Evolutionary conservation across 2,329 filamentous ascomycete genomes (phyloP), one percentile per base, ranked within the genome.

Genomic region (Fusarium lyarnte): DNA sequence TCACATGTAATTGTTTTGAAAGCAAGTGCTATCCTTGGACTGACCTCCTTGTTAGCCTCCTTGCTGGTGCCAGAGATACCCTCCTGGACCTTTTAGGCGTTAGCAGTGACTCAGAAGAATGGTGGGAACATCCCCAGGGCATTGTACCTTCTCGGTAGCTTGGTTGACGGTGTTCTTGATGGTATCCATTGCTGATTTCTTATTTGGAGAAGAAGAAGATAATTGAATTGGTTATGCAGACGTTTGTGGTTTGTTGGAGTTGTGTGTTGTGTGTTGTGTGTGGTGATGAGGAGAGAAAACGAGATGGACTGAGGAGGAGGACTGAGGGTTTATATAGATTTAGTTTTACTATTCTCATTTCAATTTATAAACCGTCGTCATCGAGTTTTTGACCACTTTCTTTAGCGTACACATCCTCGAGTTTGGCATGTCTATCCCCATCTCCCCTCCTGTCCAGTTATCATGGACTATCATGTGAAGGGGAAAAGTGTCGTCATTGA

Each of bases 31-130:
- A 16, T 47, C 45, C 27, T 6, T 8, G 16, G 31, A 8, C 47
- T 25, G 25, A 52, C 47, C 74, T 87, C 79, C 88, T 92, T 92
- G 88, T 92, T 92, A 84, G 85, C 84, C 84, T 92, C 89, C 88
- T 92, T 92, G 84, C 86, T 88, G 69, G 87, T 84, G 74, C 87
- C 85, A 69, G 84, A 84, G 71, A 85, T 79, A 69, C 84, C 84
- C 80, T 90, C 84, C 85, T 91, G 86, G 79, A 90, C 82, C 78
- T 85, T 84, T 86, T 92, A n/a, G n/a, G 9, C 21, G n/a, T 47
- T 33, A 45, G 39, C 13, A 23, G 3, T n/a, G n/a, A 17, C 10
- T 49, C 25, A 16, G 33, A 21, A 41, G 25, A 21, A 14, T 8
- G 14, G 9, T 10, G 8, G 8, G 16, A 33, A 33, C 10, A 36